phyloP scores from a whole-genome alignment of 2,329 filamentous ascomycete species.

The Knufia fluminis region DNA sequence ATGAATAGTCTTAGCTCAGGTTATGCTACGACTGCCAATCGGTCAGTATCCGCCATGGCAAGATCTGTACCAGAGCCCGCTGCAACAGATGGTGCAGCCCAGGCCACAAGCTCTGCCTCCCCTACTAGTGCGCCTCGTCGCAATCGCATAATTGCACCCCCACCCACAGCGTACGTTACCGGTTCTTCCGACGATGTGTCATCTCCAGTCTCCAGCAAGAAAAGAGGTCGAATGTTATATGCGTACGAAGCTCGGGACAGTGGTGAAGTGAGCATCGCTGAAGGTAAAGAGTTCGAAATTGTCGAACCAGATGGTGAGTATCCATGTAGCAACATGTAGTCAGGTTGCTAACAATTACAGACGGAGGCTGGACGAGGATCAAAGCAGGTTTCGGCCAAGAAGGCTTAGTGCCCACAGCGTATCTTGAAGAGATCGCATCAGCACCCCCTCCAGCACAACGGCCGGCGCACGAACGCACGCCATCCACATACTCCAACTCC shows the following conservation, averaged over 20 bases:
- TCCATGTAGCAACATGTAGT: background rate
- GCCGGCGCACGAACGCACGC: constrained; percentile 44
- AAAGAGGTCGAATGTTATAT: constrained; percentile 82
- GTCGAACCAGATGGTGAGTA: constrained; percentile 79
- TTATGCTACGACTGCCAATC: constrained; percentile 68
- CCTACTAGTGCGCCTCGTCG: constrained; percentile 37
- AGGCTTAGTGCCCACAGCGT: constrained; percentile 79
- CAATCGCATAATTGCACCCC: constrained; percentile 75
- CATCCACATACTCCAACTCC: constrained; percentile 70
- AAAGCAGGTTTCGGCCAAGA: constrained; percentile 59
- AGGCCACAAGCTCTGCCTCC: constrained; percentile 29
- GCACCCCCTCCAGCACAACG: constrained; percentile 19
- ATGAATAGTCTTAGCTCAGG: constrained; percentile 86
- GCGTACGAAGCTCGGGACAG: constrained; percentile 69
- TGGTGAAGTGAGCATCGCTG: constrained; percentile 71
- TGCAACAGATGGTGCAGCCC: constrained; percentile 34
- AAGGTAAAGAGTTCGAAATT: constrained; percentile 67
- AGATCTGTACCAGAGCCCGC: constrained; percentile 44
- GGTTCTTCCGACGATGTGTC: constrained; percentile 31
- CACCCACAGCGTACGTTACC: constrained; percentile 70
- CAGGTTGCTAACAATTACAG: constrained; percentile 37
- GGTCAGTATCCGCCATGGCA: constrained; percentile 59
- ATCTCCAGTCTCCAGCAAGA: constrained; percentile 35
- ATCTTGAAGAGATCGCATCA: constrained; percentile 58
- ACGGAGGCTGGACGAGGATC: constrained; percentile 89